Conservation (phyloP, 140 eudicot genomes). For the Flaveria floridana region DNA sequence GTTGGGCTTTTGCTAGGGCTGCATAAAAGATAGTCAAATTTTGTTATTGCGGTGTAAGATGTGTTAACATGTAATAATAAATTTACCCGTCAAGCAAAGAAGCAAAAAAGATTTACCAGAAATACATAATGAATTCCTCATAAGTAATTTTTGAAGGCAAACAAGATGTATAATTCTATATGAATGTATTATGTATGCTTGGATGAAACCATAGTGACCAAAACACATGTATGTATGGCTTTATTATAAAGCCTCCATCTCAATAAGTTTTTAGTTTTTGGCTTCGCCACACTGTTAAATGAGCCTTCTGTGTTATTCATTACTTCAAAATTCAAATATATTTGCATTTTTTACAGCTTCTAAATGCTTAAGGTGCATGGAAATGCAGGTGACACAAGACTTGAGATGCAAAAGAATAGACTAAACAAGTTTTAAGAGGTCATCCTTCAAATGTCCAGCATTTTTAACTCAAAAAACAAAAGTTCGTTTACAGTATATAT, state of each 20-base stretch:
- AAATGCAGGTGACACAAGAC: conserved; percentile 1
- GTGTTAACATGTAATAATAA: conserved; percentile 22
- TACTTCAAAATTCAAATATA: background rate
- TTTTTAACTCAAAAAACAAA: background rate
- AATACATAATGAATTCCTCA: background rate
- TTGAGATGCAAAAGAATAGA: conserved; percentile 1
- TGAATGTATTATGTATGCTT: background rate
- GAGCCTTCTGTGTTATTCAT: background rate
- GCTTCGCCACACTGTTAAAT: background rate
- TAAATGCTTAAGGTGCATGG: conserved; percentile 2
- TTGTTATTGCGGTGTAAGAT: conserved; percentile 22
- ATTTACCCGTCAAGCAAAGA: conserved; percentile 1
- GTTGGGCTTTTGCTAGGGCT: conserved; percentile 99
- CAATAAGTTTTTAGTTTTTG: conserved; percentile 10
- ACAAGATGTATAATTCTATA: background rate
- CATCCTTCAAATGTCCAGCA: conserved; percentile 16
- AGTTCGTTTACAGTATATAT: background rate
- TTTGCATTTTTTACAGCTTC: background rate
- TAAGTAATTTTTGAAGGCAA: background rate
- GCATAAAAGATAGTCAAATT: conserved; percentile 29
- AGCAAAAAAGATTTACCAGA: conserved; percentile 9
- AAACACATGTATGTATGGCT: conserved; percentile 9
- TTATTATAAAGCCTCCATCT: conserved; percentile 22
- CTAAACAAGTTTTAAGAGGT: background rate
- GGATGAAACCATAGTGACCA: background rate